Evolutionary conservation across 2,329 filamentous ascomycete species (phyloP), one percentile per base, ranked within the genome.

Genomic region (Cladosporium sp.): DNA sequence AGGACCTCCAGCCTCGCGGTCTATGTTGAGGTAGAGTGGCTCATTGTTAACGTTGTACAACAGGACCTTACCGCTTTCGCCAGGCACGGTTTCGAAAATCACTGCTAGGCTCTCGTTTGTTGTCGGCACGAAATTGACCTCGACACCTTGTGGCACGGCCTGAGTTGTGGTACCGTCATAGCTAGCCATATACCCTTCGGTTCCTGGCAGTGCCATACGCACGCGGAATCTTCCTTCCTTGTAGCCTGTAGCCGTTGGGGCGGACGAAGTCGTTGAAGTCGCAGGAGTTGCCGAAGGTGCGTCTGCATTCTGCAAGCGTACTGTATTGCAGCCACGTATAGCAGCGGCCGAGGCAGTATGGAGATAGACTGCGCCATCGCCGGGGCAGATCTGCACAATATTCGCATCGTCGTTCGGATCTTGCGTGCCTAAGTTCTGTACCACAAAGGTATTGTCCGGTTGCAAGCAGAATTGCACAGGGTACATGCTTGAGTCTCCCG

Each of bases 401-500:
- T 39, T 57, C 3, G 54, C 54, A 39, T 57, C 54, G 8, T 57
- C 54, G 18, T 34, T 36, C 32, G 54, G 54, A 26, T 57, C 30
- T 5, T 36, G 28, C 28, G 21, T 36, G 5, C 54, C 54, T 21
- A 57, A 26, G 34, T 57, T 39, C 30, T 57, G 54, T 11, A 39
- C 54, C 8, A 39, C 54, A 14, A 57, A 57, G 16, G 54, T 57
- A 16, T 57, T 36, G 30, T 57, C 54, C n/a, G 54, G n/a, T 18
- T 57, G 54, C 30, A 57, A 34, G 21, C 54, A 57, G 54, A 57
- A 57, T 28, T 57, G 54, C 32, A 57, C 54, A 10, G 54, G 54
- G 13, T 57, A 36, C 21, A 34, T 34, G 34, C 23, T 36, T 18
- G 28, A 32, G 32, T 23, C 23, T 7, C 23, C 34, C 1, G 21